These are phyloP conservation scores for Leishmania martiniquensis DNA, from an alignment of 208 protist species.

Conservation along the genomic window DNA sequence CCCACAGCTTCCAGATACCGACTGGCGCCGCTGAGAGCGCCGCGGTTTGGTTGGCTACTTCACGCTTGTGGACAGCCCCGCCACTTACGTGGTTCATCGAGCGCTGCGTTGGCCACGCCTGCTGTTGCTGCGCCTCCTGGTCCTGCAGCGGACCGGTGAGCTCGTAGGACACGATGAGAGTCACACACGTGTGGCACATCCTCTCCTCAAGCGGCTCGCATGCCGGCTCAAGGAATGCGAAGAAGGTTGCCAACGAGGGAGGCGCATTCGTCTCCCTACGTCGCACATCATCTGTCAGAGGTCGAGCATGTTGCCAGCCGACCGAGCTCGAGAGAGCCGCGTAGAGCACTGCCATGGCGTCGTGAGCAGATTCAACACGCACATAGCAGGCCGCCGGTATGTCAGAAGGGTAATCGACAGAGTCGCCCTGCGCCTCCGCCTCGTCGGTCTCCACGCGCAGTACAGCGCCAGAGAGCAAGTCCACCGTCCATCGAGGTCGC, in stretches of 20 bases:
- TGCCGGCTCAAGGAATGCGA: constrained; percentile 8
- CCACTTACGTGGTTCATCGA: too few relatives aligned
- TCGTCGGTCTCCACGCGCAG: constrained; percentile 5
- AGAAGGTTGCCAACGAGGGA: neutral
- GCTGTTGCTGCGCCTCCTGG: neutral
- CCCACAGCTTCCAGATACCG: constrained; percentile 43
- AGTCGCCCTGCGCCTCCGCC: neutral
- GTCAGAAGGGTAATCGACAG: constrained; percentile 24
- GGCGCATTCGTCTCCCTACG: neutral
- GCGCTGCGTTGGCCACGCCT: neutral
- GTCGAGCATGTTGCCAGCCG: constrained; percentile 18
- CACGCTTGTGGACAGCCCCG: neutral
- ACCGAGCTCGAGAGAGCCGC: constrained; percentile 26
- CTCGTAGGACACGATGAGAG: constrained; percentile 23
- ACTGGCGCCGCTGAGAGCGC: neutral
- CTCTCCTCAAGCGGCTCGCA: constrained; percentile 21
- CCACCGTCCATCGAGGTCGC: constrained; percentile 31
- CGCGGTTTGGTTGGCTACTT: neutral
- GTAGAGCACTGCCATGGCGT: constrained; percentile 24
- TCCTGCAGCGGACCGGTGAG: neutral
- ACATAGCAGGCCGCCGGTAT: constrained; percentile 41
- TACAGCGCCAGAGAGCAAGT: constrained; percentile 33
- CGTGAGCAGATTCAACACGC: constrained; percentile 16
- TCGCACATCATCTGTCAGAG: neutral
- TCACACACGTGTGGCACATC: constrained; percentile 26